Conservation (phyloP, 1,139 yeast genomes). For the Taphrina betulina region DNA sequence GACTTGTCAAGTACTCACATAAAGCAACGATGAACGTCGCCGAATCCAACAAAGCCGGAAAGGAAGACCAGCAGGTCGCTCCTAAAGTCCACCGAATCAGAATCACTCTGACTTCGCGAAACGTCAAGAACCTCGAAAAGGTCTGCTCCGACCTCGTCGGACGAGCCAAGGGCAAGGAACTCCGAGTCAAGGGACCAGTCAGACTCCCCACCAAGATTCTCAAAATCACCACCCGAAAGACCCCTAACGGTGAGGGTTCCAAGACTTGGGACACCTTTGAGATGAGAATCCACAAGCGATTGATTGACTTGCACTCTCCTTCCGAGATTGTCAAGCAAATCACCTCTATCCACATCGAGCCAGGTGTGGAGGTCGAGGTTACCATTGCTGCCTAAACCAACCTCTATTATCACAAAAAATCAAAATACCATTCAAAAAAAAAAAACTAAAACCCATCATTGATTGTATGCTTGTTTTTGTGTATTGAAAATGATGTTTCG, state of each 20-base stretch:
- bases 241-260: constrained; percentile 99
- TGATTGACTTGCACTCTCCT: constrained; percentile 97
- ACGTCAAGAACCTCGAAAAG: constrained; percentile 97
- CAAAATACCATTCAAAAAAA: too few relatives aligned
- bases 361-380: constrained; percentile 48
- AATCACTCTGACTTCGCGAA: constrained; percentile 98
- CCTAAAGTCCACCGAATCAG: constrained; percentile 87
- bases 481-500: too few relatives aligned
- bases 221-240: constrained; percentile 98
- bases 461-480: too few relatives aligned
- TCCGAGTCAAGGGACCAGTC: constrained; percentile 84
- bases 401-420: background rate
- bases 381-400: constrained; percentile 35
- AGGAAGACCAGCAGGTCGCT: constrained; percentile 51
- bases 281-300: constrained; percentile 99
- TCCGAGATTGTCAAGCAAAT: constrained; percentile 90
- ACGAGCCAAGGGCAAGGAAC: constrained; percentile 68
- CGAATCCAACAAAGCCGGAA: constrained; percentile 40
- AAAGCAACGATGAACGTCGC: constrained; percentile 32
- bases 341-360: constrained; percentile 79
- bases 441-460: too few relatives aligned
- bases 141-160: constrained; percentile 38
- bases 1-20: constrained; percentile 2
- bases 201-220: constrained; percentile 99
- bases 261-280: constrained; percentile 99